Evolutionary conservation across 2,329 filamentous ascomycete species (phyloP).

Genomic region (Aspergillus hortae): DNA sequence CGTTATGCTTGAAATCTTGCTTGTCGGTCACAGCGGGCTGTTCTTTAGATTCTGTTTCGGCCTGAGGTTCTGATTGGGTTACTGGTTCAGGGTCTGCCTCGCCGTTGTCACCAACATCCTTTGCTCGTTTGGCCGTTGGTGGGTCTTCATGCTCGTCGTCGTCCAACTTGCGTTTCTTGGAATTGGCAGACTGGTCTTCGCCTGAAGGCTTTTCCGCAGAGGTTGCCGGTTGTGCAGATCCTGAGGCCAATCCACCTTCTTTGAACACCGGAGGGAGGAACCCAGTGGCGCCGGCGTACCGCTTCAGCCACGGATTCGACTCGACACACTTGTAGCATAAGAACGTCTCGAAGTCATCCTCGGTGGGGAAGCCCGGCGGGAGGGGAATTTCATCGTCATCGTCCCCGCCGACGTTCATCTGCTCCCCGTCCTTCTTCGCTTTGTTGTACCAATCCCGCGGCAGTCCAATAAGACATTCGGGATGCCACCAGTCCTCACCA

Average conservation of each 20-base stretch:
- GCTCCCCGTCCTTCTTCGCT: constrained; percentile 14
- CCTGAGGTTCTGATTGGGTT: constrained; percentile 6
- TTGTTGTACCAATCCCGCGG: constrained; percentile 61
- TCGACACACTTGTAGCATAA: constrained; percentile 93
- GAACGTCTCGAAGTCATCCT: constrained; percentile 85
- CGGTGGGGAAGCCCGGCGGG: constrained; percentile 80
- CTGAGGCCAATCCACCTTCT: constrained; percentile 23
- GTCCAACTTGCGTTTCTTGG: constrained; percentile 66
- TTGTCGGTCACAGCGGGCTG: constrained; percentile 7
- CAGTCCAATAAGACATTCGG: constrained; percentile 82
- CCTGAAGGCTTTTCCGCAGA: constrained; percentile 2
- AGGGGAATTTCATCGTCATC: constrained; percentile 59
- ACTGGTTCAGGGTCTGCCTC: constrained; percentile 5
- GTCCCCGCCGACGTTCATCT: constrained; percentile 28
- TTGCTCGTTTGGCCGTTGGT: constrained; percentile 46
- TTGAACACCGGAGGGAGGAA: constrained; percentile 72
- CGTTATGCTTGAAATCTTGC: constrained; percentile 53
- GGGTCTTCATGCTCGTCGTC: constrained; percentile 40
- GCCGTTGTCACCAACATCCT: constrained; percentile 30
- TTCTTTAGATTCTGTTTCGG: not conserved
- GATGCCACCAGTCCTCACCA: constrained; percentile 97
- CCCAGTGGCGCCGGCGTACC: constrained; percentile 73
- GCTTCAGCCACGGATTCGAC: constrained; percentile 85
- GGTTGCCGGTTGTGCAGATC: not conserved
- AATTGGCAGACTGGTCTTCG: constrained; percentile 20